phyloP scores from a whole-genome alignment of 148 eudicot genomes.

The Fagopyrum tataricum region DNA sequence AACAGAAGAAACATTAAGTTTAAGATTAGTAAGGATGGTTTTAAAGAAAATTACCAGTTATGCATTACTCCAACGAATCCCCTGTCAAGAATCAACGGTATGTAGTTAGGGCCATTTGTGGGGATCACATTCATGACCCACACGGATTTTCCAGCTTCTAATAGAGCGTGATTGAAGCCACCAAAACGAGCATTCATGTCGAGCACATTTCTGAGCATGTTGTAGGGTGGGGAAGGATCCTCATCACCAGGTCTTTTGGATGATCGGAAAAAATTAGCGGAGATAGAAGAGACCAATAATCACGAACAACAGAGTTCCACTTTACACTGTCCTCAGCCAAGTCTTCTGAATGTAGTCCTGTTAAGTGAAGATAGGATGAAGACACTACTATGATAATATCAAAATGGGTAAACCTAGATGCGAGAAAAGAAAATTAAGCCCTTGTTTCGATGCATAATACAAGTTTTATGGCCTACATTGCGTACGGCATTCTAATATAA shows the following conservation, averaged over 20 bases:
- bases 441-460: too few relatives aligned
- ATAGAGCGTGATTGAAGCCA: conserved; percentile 70
- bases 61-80: conserved; percentile 78
- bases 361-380: neutral
- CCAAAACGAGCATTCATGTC: conserved; percentile 95
- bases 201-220: conserved; percentile 88
- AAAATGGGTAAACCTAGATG: neutral
- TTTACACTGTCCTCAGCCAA: conserved; percentile 51
- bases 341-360: conserved; percentile 57
- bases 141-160: conserved; percentile 73
- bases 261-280: conserved; percentile 92
- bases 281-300: conserved; percentile 91
- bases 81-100: conserved; percentile 73
- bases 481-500: too few relatives aligned
- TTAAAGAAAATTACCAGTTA: conserved; percentile 31
- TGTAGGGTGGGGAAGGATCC: conserved; percentile 94
- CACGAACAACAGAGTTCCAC: conserved; percentile 63
- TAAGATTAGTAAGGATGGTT: too few relatives aligned
- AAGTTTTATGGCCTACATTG: too few relatives aligned
- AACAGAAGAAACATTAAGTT: too few relatives aligned
- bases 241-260: conserved; percentile 95
- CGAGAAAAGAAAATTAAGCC: too few relatives aligned
- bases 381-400: neutral
- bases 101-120: conserved; percentile 49
- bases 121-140: conserved; percentile 99